A percentile compares a stretch with the other conserved stretches of the same genome.
These are phyloP conservation scores for Pichia terricola DNA, from an alignment of 1,139 yeast genomes.

Conservation along the genomic window DNA sequence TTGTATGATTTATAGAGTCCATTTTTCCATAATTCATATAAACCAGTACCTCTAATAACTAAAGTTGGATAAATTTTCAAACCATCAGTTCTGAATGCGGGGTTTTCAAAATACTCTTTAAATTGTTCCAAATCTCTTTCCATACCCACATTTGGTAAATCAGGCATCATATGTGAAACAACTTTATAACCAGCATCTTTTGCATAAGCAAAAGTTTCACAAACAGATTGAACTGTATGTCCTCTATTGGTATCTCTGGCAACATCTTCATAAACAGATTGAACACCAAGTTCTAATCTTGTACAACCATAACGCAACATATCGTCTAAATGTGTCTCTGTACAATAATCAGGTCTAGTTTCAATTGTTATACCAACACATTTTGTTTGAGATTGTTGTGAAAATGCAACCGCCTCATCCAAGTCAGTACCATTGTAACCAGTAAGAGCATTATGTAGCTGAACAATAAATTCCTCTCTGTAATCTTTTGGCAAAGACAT, in stretches of 20 bases:
- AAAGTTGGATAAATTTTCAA: constrained; percentile 90
- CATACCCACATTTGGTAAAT: constrained; percentile 96
- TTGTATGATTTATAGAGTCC: constrained; percentile 91
- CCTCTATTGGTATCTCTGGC: constrained; percentile 98
- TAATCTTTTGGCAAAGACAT: constrained; percentile 90
- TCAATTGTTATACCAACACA: constrained; percentile 98
- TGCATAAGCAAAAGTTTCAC: constrained; percentile 91
- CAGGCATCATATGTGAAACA: constrained; percentile 99
- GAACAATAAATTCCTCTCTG: constrained; percentile 80
- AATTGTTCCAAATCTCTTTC: constrained; percentile 96
- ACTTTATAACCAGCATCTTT: constrained; percentile 98
- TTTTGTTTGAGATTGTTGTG: constrained; percentile 91
- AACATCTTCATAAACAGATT: constrained; percentile 94
- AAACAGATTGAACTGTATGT: constrained; percentile 91
- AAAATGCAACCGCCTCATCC: constrained; percentile 82
- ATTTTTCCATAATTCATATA: constrained; percentile 94
- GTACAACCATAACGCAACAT: constrained; percentile 97
- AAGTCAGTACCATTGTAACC: constrained; percentile 84
- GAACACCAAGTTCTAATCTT: constrained; percentile 93
- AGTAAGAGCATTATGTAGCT: constrained; percentile 87
- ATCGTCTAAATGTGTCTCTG: constrained; percentile 89
- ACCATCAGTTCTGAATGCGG: constrained; percentile 96
- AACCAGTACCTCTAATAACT: constrained; percentile 95
- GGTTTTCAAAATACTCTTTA: constrained; percentile 92
- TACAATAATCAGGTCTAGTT: constrained; percentile 97